Base-by-base conservation (phyloP, 441 rosid genomes). In the Dalechampia spathulata region DNA sequence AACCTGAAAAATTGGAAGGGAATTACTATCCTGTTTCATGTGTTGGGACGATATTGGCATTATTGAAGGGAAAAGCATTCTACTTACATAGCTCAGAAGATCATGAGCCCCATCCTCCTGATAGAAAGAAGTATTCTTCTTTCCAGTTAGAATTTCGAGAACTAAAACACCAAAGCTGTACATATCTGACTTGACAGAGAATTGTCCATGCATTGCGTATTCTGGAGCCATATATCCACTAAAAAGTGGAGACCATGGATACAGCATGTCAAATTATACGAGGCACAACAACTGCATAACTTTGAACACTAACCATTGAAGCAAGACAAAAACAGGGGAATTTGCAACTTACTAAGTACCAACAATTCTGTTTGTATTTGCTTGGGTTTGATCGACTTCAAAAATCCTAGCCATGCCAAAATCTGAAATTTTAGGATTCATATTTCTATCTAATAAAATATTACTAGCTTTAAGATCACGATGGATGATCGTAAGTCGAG, bases 311-410 rank as follows among this genome's bases (percentile, higher is more conserved):
- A n/a, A n/a, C n/a, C n/a, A n/a, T 30, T 30, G 34, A 30, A 3
- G 34, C 34, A 30, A 30, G 8, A 30, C 34, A 30, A 3, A 30
- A 30, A 8, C 4, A 30, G n/a, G n/a, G 20, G 45, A 23, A 46
- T 28, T 27, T 16, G 25, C 16, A 7, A 52, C 77, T 74, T 69
- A 79, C 85, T 64, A 67, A 7, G 87, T 79, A 26, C 85, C 85
- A 1, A 73, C 78, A 2, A 77, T 55, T 34, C 72, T 71, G 7
- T 26, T 67, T 20, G 85, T 77, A 47, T 51, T 62, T 1, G 49
- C 78, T 62, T 61, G 75, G 7, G 62, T 68, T 62, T 78, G 72
- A 44, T 78, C 76, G 12, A 52, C 37, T 16, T 2, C 8, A 1
- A 76, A 61, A 32, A 58, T 44, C 57, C 72, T 79, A 1, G 81